phyloP scores from a whole-genome alignment of 805 yeast species.

The Spencermartinsiella europaea region DNA sequence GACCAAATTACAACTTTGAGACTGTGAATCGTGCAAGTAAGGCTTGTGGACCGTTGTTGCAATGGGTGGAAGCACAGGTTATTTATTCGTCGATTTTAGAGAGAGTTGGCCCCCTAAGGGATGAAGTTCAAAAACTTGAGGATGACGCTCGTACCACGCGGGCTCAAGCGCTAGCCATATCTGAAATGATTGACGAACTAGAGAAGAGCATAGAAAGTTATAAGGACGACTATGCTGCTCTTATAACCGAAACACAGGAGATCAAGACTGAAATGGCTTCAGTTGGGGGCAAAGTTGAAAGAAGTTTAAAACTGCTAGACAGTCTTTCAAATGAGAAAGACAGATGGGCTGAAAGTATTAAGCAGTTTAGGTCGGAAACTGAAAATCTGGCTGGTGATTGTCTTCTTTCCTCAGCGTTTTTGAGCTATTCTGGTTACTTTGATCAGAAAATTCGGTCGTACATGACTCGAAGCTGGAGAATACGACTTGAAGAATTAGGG shows the following conservation, averaged over 20 bases:
- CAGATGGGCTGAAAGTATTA: conserved; percentile 68
- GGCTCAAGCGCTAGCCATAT: conserved; percentile 68
- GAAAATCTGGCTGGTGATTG: conserved; percentile 57
- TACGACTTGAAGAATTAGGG: conserved; percentile 31
- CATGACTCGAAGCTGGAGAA: conserved; percentile 36
- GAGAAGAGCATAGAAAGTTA: conserved; percentile 62
- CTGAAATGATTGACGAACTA: conserved; percentile 74
- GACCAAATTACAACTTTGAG: conserved; percentile 62
- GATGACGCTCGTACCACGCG: conserved; percentile 53
- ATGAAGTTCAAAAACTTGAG: conserved; percentile 60
- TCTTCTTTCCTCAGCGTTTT: conserved; percentile 55
- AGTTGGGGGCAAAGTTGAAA: conserved; percentile 54
- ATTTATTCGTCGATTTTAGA: conserved; percentile 66
- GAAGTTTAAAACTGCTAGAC: conserved; percentile 60
- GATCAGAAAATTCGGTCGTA: conserved; percentile 45
- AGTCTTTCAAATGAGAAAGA: conserved; percentile 60
- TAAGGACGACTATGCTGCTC: conserved; percentile 60
- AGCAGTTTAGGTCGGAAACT: conserved; percentile 43
- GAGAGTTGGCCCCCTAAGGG: conserved; percentile 64
- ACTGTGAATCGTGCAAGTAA: conserved; percentile 83
- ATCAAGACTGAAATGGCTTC: conserved; percentile 64
- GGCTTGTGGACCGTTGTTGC: conserved; percentile 87
- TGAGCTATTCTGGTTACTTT: conserved; percentile 54
- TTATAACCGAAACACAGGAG: conserved; percentile 74
- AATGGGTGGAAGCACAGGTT: conserved; percentile 90